A percentile compares a stretch with the other conserved stretches of the same genome.
phyloP scores from a whole-genome alignment of 179 eudicot genomes.

The Spergularia azorica region DNA sequence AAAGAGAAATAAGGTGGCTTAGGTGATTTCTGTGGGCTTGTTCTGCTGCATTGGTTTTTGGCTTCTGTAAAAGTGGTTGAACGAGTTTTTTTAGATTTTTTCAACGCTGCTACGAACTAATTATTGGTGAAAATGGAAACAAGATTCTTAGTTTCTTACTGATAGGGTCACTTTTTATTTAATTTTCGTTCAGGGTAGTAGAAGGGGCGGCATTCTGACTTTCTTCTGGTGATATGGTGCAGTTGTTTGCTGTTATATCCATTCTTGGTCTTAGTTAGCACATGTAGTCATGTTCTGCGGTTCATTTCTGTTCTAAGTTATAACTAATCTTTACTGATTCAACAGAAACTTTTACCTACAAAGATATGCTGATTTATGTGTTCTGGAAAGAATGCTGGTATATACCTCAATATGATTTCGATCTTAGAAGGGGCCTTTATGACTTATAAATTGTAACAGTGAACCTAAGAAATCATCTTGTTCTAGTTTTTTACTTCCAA shows the following conservation, averaged over 20 bases:
- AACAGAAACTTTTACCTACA: constrained; percentile 4
- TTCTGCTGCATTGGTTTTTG: neutral
- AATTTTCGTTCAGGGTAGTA: neutral
- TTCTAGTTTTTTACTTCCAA: neutral
- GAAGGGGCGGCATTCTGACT: neutral
- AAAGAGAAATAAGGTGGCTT: neutral
- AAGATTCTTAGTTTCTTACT: neutral
- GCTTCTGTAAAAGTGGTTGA: constrained; percentile 6
- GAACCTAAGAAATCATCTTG: neutral
- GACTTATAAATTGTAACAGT: neutral
- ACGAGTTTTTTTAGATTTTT: neutral
- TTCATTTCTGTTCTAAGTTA: neutral
- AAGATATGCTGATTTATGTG: constrained; percentile 7
- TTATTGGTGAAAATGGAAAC: constrained; percentile 4
- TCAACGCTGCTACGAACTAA: neutral
- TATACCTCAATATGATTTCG: neutral
- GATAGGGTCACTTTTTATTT: neutral
- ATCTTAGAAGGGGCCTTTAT: neutral
- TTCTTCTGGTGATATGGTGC: neutral
- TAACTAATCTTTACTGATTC: neutral
- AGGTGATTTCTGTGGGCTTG: neutral
- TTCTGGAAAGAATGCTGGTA: neutral
- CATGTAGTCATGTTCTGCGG: neutral
- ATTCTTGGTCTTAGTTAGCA: neutral
- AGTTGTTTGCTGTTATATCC: neutral